Evolutionary conservation across 1,139 yeast genomes (phyloP).

Genomic region (Pichia sp.): DNA sequence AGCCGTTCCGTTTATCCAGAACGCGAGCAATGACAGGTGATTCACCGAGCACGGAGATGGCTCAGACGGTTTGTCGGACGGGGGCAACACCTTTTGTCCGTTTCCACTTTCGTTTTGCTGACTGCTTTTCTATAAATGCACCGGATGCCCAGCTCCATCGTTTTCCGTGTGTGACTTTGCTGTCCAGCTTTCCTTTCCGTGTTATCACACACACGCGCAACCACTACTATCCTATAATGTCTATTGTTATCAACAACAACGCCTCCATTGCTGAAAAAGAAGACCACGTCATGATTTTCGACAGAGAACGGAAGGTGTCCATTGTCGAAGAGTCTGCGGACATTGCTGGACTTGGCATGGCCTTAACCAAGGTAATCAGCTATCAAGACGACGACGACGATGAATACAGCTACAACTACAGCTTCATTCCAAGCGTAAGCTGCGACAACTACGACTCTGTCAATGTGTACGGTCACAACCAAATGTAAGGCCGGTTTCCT

Average conservation of each 20-base stretch:
- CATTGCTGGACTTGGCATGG: slow-evolving; percentile 7
- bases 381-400: slow-evolving; percentile 5
- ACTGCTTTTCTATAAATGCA: too few relatives aligned
- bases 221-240: slow-evolving; percentile 3
- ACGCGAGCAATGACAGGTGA: neutral
- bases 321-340: slow-evolving; percentile 3
- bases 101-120: too few relatives aligned
- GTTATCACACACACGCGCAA: neutral
- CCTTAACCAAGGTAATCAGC: slow-evolving; percentile 9
- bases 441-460: slow-evolving; percentile 12
- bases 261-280: slow-evolving; percentile 10
- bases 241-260: slow-evolving; percentile 14
- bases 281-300: slow-evolving; percentile 7
- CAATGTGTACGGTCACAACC: slow-evolving; percentile 14
- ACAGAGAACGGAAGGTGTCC: slow-evolving; percentile 12
- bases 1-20: slow-evolving; percentile 1
- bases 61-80: too few relatives aligned
- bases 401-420: slow-evolving; percentile 4
- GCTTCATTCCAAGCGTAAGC: slow-evolving; percentile 11
- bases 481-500: slow-evolving; percentile 3
- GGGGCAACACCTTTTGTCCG: too few relatives aligned
- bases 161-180: neutral
- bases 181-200: neutral
- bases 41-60: too few relatives aligned
- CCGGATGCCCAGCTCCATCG: too few relatives aligned